phyloP scores from a whole-genome alignment of 768 basidiomycete species.

The Strobilomyces confusus region DNA sequence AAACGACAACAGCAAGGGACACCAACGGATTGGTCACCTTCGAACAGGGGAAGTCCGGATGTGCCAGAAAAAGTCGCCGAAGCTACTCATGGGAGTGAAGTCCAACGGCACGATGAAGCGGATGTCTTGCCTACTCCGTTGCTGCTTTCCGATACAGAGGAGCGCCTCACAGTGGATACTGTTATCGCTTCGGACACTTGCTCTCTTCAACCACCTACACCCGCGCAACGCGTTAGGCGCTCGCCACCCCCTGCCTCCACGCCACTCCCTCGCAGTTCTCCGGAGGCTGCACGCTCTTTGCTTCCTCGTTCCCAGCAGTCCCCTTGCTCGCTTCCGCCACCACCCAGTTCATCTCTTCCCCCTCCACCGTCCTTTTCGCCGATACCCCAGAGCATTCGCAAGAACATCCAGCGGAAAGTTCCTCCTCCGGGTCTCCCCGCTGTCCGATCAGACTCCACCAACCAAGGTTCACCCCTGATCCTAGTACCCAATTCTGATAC shows the following conservation, averaged over 20 bases:
- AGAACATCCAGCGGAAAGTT: slow-evolving; percentile 41
- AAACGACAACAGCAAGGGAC: slow-evolving; percentile 17
- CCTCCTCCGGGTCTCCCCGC: slow-evolving; percentile 38
- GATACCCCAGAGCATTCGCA: slow-evolving; percentile 15
- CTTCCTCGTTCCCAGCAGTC: slow-evolving; percentile 3
- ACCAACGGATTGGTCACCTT: slow-evolving; percentile 31
- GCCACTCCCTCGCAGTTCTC: slow-evolving; percentile 8
- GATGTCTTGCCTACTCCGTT: neutral
- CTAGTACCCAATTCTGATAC: slow-evolving; percentile 56
- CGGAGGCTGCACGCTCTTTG: neutral
- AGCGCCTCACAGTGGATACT: slow-evolving; percentile 2
- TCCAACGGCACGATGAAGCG: slow-evolving; percentile 1
- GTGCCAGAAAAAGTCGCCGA: neutral
- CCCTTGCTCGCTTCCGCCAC: slow-evolving; percentile 11
- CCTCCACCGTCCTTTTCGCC: slow-evolving; percentile 5
- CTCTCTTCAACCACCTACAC: slow-evolving; percentile 27
- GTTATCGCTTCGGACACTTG: slow-evolving; percentile 3
- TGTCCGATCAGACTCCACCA: slow-evolving; percentile 28
- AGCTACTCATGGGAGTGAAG: neutral
- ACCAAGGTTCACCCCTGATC: slow-evolving; percentile 38
- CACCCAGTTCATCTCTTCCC: slow-evolving; percentile 11
- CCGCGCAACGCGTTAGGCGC: slow-evolving; percentile 22
- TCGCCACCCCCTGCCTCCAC: slow-evolving; percentile 5
- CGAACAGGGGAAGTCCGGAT: slow-evolving; percentile 19
- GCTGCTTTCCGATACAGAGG: slow-evolving; percentile 11